Evolutionary conservation across 2,329 filamentous ascomycete genomes (phyloP).

Genomic region (Didymella pomorum): DNA sequence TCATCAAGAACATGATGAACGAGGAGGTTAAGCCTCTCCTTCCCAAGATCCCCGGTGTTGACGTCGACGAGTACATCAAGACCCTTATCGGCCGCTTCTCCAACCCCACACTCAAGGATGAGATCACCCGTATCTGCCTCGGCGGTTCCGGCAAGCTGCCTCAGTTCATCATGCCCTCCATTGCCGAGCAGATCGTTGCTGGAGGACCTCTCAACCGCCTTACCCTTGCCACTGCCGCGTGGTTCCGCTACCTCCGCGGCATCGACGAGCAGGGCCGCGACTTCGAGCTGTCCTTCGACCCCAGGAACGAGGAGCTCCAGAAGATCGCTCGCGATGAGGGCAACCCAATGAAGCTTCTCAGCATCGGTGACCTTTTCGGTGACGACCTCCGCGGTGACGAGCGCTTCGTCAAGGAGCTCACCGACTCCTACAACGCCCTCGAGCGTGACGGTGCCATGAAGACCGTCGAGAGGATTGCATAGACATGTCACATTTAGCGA

Average conservation of each 20-base stretch:
- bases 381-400: conserved; percentile 38
- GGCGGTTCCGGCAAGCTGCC: conserved; percentile 43
- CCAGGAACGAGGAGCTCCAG: conserved; percentile 39
- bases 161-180: conserved; percentile 43
- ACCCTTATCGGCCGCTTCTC: conserved; percentile 38
- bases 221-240: conserved; percentile 36
- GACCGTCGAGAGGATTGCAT: conserved; percentile 30
- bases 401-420: conserved; percentile 39
- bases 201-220: conserved; percentile 36
- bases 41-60: conserved; percentile 38
- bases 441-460: conserved; percentile 32
- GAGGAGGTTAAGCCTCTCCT: conserved; percentile 42
- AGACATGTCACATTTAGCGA: conserved; percentile 19
- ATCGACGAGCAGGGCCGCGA: conserved; percentile 34
- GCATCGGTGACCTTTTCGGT: conserved; percentile 35
- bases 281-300: conserved; percentile 36
- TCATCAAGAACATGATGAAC: conserved; percentile 42
- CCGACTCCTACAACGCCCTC: conserved; percentile 32
- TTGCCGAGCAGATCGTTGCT: conserved; percentile 39
- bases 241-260: conserved; percentile 41
- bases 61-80: conserved; percentile 39
- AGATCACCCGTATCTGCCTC: conserved; percentile 42
- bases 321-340: conserved; percentile 28
- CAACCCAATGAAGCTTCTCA: conserved; percentile 27
- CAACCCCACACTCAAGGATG: conserved; percentile 41